phyloP scores from a whole-genome alignment of 2,329 filamentous ascomycete species.

The Penicillium olsonii region DNA sequence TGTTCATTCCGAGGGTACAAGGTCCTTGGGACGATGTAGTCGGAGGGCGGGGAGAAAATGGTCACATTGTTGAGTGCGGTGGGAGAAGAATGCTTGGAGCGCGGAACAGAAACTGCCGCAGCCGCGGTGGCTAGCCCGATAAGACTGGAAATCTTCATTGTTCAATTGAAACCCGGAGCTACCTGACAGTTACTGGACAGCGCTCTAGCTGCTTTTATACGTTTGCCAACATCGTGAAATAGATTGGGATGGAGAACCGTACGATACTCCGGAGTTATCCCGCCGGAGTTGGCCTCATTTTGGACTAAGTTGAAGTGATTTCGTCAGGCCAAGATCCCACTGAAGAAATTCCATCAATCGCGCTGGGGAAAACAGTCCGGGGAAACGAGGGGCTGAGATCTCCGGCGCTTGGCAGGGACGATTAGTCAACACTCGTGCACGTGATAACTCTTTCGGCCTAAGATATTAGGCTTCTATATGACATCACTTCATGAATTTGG shows the following conservation, averaged over 20 bases:
- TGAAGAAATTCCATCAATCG: constrained; percentile 18
- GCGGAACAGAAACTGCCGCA: constrained; percentile 10
- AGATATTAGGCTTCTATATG: too few relatives aligned
- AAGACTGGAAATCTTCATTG: constrained; percentile 18
- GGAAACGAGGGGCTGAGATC: too few relatives aligned
- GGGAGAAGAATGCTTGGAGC: constrained; percentile 20
- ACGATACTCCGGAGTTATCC: constrained; percentile 15
- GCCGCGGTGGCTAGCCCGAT: constrained; percentile 13
- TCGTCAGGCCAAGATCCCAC: background rate
- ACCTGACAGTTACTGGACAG: background rate
- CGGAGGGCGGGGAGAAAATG: constrained; percentile 47
- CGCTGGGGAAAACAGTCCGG: background rate
- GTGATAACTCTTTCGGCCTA: too few relatives aligned
- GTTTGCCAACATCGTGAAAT: background rate
- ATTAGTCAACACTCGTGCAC: too few relatives aligned
- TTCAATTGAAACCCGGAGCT: background rate
- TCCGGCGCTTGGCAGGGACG: too few relatives aligned
- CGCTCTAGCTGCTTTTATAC: constrained; percentile 8
- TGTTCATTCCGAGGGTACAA: constrained; percentile 55
- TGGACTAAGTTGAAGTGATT: constrained; percentile 6
- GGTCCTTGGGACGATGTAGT: constrained; percentile 50
- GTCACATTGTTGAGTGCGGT: constrained; percentile 32
- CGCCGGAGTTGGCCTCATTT: constrained; percentile 26
- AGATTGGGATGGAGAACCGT: background rate
- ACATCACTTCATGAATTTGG: too few relatives aligned